Evolutionary conservation across 371 early-diverging fungal genomes (phyloP).

Genomic region (Saksenaea vasiformis): DNA sequence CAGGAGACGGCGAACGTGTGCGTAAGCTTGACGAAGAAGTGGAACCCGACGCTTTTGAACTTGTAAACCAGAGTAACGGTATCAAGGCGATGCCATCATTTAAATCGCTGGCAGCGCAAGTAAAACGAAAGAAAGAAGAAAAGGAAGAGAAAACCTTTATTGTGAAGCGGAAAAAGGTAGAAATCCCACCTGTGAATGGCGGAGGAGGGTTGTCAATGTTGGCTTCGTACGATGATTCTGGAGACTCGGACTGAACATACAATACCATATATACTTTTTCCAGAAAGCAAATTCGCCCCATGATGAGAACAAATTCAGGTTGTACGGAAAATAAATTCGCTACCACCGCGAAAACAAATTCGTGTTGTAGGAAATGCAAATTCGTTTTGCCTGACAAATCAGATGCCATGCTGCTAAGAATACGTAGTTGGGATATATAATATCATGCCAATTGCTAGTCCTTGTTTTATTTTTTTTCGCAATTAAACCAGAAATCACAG

Average conservation of each 20-base stretch:
- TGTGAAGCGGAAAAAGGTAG: slow-evolving; percentile 43
- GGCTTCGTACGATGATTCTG: slow-evolving; percentile 33
- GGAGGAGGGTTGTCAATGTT: slow-evolving; percentile 27
- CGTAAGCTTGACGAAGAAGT: slow-evolving; percentile 63
- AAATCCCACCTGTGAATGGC: slow-evolving; percentile 13
- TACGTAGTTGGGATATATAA: background rate
- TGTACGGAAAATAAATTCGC: slow-evolving; percentile 14
- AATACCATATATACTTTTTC: no score
- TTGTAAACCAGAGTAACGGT: slow-evolving; percentile 38
- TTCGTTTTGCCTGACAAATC: background rate
- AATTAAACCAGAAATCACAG: slow-evolving; percentile 8
- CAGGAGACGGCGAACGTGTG: slow-evolving; percentile 72
- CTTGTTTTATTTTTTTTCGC: slow-evolving; percentile 4
- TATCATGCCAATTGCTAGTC: slow-evolving; percentile 3
- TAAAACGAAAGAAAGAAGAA: slow-evolving; percentile 21
- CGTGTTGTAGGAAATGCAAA: slow-evolving; percentile 5
- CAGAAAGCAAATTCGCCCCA: no score
- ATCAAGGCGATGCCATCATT: slow-evolving; percentile 22
- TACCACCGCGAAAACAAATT: background rate
- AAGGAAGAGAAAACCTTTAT: slow-evolving; percentile 17
- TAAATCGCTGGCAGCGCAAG: background rate
- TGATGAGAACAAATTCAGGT: no score
- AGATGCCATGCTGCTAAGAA: background rate
- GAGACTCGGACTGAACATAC: slow-evolving; percentile 14
- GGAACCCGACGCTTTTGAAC: slow-evolving; percentile 47